Evolutionary conservation across 306 rosid genomes (phyloP), one percentile per base, ranked within the genome.

Genomic region (Parietaria judaica): DNA sequence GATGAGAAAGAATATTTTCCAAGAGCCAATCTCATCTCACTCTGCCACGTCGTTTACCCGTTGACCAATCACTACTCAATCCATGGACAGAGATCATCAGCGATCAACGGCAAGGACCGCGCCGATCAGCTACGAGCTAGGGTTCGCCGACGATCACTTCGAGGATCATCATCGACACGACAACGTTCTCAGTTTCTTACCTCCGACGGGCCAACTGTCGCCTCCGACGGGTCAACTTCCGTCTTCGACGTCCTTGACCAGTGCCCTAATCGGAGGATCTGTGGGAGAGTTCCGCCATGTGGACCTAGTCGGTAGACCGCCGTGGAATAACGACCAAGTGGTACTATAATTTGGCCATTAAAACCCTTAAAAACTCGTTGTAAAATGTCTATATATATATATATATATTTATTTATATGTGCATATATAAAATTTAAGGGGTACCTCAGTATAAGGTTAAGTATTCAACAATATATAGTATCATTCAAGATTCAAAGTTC

Each of bases 291-390:
- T 86, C 57, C 60, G 76, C 67, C 88, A 74, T 46, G 63, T 72
- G 13, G 81, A 81, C 46, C 84, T 82, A 63, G 79, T 81, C 4
- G 31, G 72, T 16, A 80, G 86, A 70, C 61, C 64, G 73, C 61
- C 86, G 68, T 86, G 96, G 96, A 84, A 71, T 72, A 82, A 70
- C 43, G 74, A 84, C 6, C 97, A 85, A 90, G 84, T 83, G 16
- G 54, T 71, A 23, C 31, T 23, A 23, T 23, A n/a, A 14, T 57
- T 41, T 41, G 45, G 45, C 45, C 9, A 41, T 1, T 41, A 41
- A 41, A 41, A 41, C 45, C 45, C 45, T 41, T 41, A 8, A 41
- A 41, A 41, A 41, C 45, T 41, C 17, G 9, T 41, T 5, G 1
- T 5, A 1, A 41, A 1, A 41, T 41, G 6, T 2, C 4, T 1